phyloP scores from a whole-genome alignment of 2,329 filamentous ascomycete species.

The Tolypocladium ophioglossoides region DNA sequence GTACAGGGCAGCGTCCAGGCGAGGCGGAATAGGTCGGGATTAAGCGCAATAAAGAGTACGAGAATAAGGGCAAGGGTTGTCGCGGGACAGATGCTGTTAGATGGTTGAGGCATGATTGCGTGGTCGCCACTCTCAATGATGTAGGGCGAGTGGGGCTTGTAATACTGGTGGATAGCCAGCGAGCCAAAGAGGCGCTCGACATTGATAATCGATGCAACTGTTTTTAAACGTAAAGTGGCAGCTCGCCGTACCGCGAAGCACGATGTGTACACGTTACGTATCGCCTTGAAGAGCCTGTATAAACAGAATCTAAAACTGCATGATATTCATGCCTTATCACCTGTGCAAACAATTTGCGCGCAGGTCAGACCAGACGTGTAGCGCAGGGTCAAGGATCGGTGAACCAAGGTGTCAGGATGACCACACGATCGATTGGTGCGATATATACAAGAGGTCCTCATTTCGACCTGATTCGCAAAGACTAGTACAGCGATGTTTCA shows the following conservation, averaged over 20 bases:
- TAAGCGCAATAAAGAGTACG: slow-evolving; percentile 40
- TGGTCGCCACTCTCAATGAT: slow-evolving; percentile 10
- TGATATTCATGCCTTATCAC: background rate
- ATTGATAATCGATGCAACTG: background rate
- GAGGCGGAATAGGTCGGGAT: slow-evolving; percentile 41
- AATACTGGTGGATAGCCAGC: slow-evolving; percentile 8
- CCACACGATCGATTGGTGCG: background rate
- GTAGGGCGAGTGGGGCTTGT: slow-evolving; percentile 13
- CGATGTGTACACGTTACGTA: background rate
- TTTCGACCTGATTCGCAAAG: background rate
- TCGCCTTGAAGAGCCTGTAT: background rate
- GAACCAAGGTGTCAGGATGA: background rate
- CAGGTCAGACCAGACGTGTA: background rate
- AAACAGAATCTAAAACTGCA: background rate
- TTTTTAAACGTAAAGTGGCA: background rate
- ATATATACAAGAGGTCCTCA: slow-evolving; percentile 3
- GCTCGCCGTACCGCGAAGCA: background rate
- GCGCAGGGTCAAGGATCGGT: background rate
- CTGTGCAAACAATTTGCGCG: background rate
- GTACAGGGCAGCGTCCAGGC: slow-evolving; percentile 38
- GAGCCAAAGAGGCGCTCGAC: background rate
- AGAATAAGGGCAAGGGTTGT: slow-evolving; percentile 34
- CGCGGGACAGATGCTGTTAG: slow-evolving; percentile 22
- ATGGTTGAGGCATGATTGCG: slow-evolving; percentile 27
- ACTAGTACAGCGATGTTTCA: slow-evolving; percentile 2